phyloP scores from a whole-genome alignment of 331 rosid species.

The Spiraea crenata region DNA sequence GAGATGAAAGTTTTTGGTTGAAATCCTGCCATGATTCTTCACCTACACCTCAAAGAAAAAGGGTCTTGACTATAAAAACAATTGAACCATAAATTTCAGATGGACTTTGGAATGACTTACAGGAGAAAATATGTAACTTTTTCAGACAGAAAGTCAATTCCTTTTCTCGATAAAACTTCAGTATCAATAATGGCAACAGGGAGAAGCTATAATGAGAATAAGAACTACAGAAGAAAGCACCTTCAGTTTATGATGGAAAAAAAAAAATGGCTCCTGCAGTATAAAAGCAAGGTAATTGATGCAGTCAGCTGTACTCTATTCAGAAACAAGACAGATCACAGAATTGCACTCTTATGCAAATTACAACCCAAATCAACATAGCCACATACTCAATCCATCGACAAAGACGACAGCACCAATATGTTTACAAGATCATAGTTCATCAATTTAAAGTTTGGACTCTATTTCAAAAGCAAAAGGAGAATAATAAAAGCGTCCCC shows the following conservation, averaged over 20 bases:
- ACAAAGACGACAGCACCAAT: not conserved
- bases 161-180: conserved; percentile 28
- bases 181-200: conserved; percentile 16
- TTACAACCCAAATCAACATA: conserved; percentile 10
- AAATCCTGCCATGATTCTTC: conserved; percentile 5
- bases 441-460: not conserved
- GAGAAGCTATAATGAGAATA: not conserved
- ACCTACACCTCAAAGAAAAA: not conserved
- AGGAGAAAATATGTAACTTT: not conserved
- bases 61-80: not conserved
- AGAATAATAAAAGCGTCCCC: conserved; percentile 50
- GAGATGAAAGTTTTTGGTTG: not conserved
- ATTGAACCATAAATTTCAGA: not conserved
- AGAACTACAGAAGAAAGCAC: conserved; percentile 12
- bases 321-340: conserved; percentile 4
- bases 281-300: conserved; percentile 10
- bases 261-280: conserved; percentile 24
- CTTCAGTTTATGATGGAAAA: not conserved
- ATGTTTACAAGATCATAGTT: not conserved
- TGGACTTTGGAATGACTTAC: conserved; percentile 1
- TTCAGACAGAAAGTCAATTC: conserved; percentile 33
- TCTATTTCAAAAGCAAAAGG: conserved; percentile 12
- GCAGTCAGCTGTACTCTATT: not conserved
- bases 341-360: not conserved
- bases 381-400: not conserved